Percentiles rank a stretch among this genome's conserved stretches.
phyloP scores from a whole-genome alignment of 352 stramenopile genomes.

The Halophytophthora batemanensis region DNA sequence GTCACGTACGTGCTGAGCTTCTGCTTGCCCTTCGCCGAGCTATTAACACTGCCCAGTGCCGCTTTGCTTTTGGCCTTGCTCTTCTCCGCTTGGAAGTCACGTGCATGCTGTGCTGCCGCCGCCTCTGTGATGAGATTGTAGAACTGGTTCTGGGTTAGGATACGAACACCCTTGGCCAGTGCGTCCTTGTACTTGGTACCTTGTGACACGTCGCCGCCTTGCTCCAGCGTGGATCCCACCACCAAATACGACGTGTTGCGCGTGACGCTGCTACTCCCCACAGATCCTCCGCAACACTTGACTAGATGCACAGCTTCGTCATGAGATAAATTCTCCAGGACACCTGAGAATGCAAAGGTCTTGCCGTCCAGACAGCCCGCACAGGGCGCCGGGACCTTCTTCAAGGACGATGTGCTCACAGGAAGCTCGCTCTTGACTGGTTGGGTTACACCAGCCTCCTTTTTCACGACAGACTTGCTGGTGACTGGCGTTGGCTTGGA shows the following conservation, averaged over 20 bases:
- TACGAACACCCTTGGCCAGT: conserved; percentile 74
- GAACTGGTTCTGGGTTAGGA: conserved; percentile 85
- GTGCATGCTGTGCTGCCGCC: conserved; percentile 57
- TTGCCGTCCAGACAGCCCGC: conserved; percentile 71
- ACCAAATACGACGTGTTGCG: conserved; percentile 79
- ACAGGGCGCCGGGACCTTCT: conserved; percentile 51
- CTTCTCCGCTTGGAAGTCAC: conserved; percentile 62
- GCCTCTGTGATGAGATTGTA: conserved; percentile 83
- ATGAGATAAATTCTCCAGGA: conserved; percentile 50
- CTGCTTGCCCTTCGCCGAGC: conserved; percentile 56
- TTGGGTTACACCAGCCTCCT: conserved; percentile 9
- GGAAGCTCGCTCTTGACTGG: background rate
- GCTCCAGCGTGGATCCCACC: conserved; percentile 57
- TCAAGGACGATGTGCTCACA: conserved; percentile 12
- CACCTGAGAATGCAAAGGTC: conserved; percentile 76
- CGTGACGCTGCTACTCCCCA: conserved; percentile 56
- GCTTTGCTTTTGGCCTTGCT: conserved; percentile 44
- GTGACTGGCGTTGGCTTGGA: background rate
- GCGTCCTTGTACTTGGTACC: conserved; percentile 91
- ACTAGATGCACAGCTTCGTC: conserved; percentile 74
- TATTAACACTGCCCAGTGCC: conserved; percentile 16
- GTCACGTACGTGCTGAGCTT: conserved; percentile 39
- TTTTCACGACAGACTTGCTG: conserved; percentile 1
- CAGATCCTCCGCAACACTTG: conserved; percentile 69
- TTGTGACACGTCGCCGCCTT: conserved; percentile 53